Evolutionary conservation across 495 filamentous ascomycete genomes (phyloP), one percentile per base, ranked within the genome.

Genomic region (Aspergillus heteromorphus): DNA sequence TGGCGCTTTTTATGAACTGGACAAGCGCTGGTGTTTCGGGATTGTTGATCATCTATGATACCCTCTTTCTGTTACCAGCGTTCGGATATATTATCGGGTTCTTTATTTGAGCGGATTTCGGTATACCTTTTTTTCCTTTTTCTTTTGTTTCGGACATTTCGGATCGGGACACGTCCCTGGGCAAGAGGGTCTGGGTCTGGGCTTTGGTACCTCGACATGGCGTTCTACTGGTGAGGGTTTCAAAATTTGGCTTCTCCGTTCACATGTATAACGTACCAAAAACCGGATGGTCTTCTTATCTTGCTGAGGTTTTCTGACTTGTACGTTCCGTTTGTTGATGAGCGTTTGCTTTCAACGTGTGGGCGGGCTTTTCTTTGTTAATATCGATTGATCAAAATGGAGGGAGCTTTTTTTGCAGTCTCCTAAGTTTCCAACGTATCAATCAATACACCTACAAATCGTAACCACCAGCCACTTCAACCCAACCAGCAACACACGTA

Each of bases 21-120:
- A 53, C 48, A 45, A 62, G 57, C 55, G 53, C 53, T 54, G 59
- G 55, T 62, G 59, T 65, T 65, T 36, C 34, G 43, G 54, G 48
- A 59, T 55, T 53, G 29, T 56, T 60, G 48, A 49, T 58, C 61
- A 61, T 60, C 55, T 50, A 56, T 63, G 56, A 62, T 62, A 63
- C 56, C 52, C 59, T 62, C 13, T 63, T 62, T 58, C 43, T 48
- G 42, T 47, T 34, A 20, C 45, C 16, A 48, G 55, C 41, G 48
- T 54, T 45, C 27, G 19, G 41, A 48, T 52, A 47, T 45, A 38
- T 57, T 45, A 38, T 57, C 55, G 40, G 34, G 43, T 30, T 40
- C 50, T 56, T 49, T 5, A 38, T 40, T 40, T 48, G 17, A 36
- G 34, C 19, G 34, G 18, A 42, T 49, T 40, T 48, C 40, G 30